Base-by-base conservation (phyloP, 1,284 basidiomycete genomes). In the Takashimella koratensis region DNA sequence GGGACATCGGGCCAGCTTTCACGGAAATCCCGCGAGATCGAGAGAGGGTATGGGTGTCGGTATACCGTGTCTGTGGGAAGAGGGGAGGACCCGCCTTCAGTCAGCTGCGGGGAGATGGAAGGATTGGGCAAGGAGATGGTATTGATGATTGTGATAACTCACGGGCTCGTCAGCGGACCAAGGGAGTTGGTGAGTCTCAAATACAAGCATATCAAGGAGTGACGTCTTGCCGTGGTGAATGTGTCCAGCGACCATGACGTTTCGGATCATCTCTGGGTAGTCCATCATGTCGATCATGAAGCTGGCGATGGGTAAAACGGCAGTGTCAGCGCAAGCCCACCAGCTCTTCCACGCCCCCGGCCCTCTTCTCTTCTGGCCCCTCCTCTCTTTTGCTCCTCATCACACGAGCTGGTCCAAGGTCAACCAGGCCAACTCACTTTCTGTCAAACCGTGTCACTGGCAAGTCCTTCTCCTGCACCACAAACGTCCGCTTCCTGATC, bases 221-320 rank as follows among this genome's bases (percentile, higher is more conserved):
- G 90, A 87, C 0, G 96, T 98, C 80, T 99, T 99, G 68, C 96
- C 96, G 67, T 98, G 96, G 71, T 98, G 95, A 44, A 99, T 77
- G 71, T 98, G 94, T 3, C 96, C 96, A 3, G 91, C 91, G 23
- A 97, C 83, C 55, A 91, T 91, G 45, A 97, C 88, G 71, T 97
- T 97, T 49, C 96, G 86, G 66, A 97, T 84, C 86, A 94, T 95
- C 53, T 94, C 90, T 23, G 93, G 94, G 74, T 94, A 90, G 22
- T 83, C 81, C 71, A 92, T 90, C 82, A 97, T 85, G 71, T 89
- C 91, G 66, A 98, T 79, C 73, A 99, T 78, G 77, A 95, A 99
- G 45, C 90, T 95, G 67, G 44, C 10, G 10, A 40, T 0, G n/a
- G n/a, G n/a, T n/a, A n/a, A n/a, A n/a, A n/a, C n/a, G n/a, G n/a